phyloP scores from a whole-genome alignment of 192 early-diverging fungal species.

The Gaertneriomyces semiglobifer region DNA sequence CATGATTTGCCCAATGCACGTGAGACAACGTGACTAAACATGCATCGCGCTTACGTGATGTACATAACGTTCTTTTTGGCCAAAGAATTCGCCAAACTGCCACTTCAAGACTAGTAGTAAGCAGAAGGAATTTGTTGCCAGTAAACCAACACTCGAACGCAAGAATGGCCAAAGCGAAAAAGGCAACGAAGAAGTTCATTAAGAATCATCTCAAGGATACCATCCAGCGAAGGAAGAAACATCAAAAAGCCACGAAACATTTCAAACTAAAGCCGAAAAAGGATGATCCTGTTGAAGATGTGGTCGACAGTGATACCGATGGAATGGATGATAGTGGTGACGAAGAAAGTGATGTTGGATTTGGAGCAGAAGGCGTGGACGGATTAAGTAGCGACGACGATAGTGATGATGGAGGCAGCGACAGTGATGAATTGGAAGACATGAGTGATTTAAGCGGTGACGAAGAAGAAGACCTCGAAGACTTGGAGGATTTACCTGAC shows the following conservation, averaged over 20 bases:
- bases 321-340: slow-evolving; percentile 61
- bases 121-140: no score
- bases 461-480: slow-evolving; percentile 36
- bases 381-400: slow-evolving; percentile 7
- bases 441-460: slow-evolving; percentile 27
- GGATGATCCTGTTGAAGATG: slow-evolving; percentile 4
- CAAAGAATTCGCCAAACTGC: no score
- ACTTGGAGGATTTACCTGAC: slow-evolving; percentile 37
- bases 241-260: slow-evolving; percentile 21
- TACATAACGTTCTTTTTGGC: no score
- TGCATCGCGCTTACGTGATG: no score
- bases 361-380: slow-evolving; percentile 19
- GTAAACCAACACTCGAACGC: no score
- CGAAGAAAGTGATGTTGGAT: slow-evolving; percentile 49
- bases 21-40: no score
- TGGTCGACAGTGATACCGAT: neutral
- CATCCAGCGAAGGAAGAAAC: slow-evolving; percentile 36
- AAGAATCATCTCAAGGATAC: slow-evolving; percentile 69
- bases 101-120: no score
- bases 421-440: slow-evolving; percentile 19
- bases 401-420: slow-evolving; percentile 19
- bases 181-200: slow-evolving; percentile 74
- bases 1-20: no score
- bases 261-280: slow-evolving; percentile 9
- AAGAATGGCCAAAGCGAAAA: slow-evolving; percentile 59